These are phyloP conservation scores for Rutstroemia sp. DNA, from an alignment of 2,329 filamentous ascomycete species.

Conservation along the genomic window DNA sequence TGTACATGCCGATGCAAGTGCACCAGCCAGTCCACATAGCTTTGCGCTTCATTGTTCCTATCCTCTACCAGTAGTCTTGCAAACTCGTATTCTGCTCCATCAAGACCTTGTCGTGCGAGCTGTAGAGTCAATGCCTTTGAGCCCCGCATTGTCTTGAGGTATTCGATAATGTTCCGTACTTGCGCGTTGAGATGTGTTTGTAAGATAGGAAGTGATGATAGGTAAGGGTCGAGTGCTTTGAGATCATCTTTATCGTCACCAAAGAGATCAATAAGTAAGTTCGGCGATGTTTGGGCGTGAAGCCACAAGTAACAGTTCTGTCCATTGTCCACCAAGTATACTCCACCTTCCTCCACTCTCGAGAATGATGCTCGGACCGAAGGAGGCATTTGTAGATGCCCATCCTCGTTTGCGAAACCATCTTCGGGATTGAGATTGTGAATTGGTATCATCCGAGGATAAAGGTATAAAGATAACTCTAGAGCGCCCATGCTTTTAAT, in stretches of 20 bases:
- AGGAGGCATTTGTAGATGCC: slow-evolving; percentile 78
- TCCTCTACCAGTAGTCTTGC: slow-evolving; percentile 87
- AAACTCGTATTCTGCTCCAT: slow-evolving; percentile 96
- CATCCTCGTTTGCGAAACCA: slow-evolving; percentile 80
- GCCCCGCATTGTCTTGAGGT: slow-evolving; percentile 70
- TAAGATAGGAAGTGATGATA: slow-evolving; percentile 71
- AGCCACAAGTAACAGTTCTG: slow-evolving; percentile 90
- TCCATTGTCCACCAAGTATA: slow-evolving; percentile 91
- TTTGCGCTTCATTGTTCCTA: slow-evolving; percentile 94
- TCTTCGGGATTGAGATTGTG: slow-evolving; percentile 85
- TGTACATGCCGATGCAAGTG: slow-evolving; percentile 91
- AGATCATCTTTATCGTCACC: slow-evolving; percentile 66
- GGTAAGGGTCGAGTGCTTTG: slow-evolving; percentile 73
- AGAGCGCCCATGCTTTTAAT: slow-evolving; percentile 79
- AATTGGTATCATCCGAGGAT: slow-evolving; percentile 85
- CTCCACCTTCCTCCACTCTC: slow-evolving; percentile 84
- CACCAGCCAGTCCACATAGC: slow-evolving; percentile 97
- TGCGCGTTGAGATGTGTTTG: slow-evolving; percentile 92
- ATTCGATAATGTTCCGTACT: slow-evolving; percentile 87
- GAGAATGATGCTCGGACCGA: slow-evolving; percentile 76
- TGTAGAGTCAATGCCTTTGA: slow-evolving; percentile 86
- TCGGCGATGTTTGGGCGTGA: slow-evolving; percentile 85
- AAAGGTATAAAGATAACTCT: slow-evolving; percentile 86
- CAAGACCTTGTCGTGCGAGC: slow-evolving; percentile 82
- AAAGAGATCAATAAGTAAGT: slow-evolving; percentile 84